Base-by-base conservation (phyloP, 306 rosid genomes). In the Begonia peltatifolia region DNA sequence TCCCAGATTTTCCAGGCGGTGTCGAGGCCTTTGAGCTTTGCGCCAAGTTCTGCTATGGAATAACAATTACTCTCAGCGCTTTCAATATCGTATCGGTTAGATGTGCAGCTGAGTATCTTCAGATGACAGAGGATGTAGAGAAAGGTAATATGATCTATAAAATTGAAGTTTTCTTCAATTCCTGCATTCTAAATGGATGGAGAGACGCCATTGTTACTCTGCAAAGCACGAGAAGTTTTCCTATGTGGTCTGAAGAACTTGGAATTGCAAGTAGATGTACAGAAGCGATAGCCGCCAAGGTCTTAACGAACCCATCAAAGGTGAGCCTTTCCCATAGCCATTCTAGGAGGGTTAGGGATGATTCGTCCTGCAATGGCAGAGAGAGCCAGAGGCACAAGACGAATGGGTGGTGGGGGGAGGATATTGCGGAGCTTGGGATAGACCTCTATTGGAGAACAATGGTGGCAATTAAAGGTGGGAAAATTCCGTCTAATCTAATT, bases 331-430 rank as follows among this genome's bases (percentile, higher is more conserved):
- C 94, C 0, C 86, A 92, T 35, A 85, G 92, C 41, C 82, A 85
- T 42, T 90, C 97, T 6, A 47, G 95, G 36, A 71, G 94, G 36
- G 79, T 68, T 13, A 70, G 78, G 60, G 97, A 85, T 41, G 90
- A 85, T 48, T 41, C 69, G 9, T 85, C 97, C 2, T 82, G 94
- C 74, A 80, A 82, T 59, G 95, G 94, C 11, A 65, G 68, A 0
- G 93, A 87, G 55, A 84, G 81, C 54, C 55, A 64, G 59, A 75
- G 80, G 52, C 74, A 72, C 53, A 84, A 71, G 53, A 74, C 60
- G 59, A 78, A 63, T 38, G 97, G 95, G 99, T 92, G 99, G 96
- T 92, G 99, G 99, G 99, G 83, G 57, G 94, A 92, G 63, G 99
- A 92, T 58, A 62, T 92, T 35, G 94, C 99, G 48, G 99, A 92